Conservation (phyloP, 2,329 filamentous ascomycete species). For the Xylariaceae sp. region DNA sequence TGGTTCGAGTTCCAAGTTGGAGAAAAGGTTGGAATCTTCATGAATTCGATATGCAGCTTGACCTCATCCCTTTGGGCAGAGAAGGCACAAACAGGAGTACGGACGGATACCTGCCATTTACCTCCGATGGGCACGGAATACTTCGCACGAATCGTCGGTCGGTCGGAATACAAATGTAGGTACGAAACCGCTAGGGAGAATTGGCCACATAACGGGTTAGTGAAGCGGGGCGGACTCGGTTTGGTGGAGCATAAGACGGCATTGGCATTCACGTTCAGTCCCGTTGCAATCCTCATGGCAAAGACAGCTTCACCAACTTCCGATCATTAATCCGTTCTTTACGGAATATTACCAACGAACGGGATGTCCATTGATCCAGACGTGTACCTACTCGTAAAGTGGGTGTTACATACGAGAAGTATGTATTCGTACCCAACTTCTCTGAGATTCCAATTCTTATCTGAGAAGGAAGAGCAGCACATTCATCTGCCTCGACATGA, state of each 20-base stretch:
- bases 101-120: neutral
- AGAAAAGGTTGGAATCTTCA: neutral
- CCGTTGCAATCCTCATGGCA: neutral
- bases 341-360: no score
- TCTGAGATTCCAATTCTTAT: neutral
- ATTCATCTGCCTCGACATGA: neutral
- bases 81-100: neutral
- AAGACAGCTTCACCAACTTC: neutral
- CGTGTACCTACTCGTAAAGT: neutral
- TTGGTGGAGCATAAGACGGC: slow-evolving; percentile 9
- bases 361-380: neutral
- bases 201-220: slow-evolving; percentile 3
- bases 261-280: neutral
- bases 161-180: neutral
- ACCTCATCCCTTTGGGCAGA: neutral
- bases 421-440: neutral
- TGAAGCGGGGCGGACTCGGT: slow-evolving; percentile 5
- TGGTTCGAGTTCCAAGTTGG: neutral
- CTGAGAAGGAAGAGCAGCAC: neutral
- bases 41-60: neutral
- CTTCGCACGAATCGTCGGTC: neutral
- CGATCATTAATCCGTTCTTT: no score
- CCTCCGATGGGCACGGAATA: neutral
- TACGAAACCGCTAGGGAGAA: neutral
- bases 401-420: no score